phyloP scores from a whole-genome alignment of 768 basidiomycete genomes.

The Rhodotorula kratochvilovae region DNA sequence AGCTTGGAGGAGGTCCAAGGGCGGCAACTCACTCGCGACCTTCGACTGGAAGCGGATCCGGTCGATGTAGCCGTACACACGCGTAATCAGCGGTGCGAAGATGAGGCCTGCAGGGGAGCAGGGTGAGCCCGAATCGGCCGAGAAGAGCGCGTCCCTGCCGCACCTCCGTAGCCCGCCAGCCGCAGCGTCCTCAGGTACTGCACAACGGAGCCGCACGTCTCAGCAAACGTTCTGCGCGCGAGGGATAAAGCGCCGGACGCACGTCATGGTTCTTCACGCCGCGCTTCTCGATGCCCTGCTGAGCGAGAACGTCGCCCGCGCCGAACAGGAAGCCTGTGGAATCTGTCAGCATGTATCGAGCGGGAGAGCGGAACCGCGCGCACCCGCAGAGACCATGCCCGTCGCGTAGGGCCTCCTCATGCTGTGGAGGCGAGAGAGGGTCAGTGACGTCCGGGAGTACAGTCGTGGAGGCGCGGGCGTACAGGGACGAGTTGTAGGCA shows the following conservation, averaged over 20 bases:
- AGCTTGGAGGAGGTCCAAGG: no score
- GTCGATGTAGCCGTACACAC: slow-evolving; percentile 73
- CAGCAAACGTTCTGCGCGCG: background rate
- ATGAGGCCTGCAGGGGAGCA: slow-evolving; percentile 67
- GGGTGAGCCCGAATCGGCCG: slow-evolving; percentile 55
- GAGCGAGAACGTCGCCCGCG: slow-evolving; percentile 65
- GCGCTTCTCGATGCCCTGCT: slow-evolving; percentile 72
- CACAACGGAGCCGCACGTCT: background rate
- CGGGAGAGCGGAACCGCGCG: background rate
- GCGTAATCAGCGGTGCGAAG: slow-evolving; percentile 76
- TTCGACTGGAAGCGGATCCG: slow-evolving; percentile 58
- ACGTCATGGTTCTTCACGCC: slow-evolving; percentile 70
- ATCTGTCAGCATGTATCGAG: background rate
- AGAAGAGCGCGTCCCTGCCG: background rate
- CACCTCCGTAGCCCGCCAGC: slow-evolving; percentile 24
- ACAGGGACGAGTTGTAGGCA: slow-evolving; percentile 37
- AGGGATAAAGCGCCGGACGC: background rate
- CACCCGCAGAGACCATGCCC: slow-evolving; percentile 25
- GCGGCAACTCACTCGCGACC: slow-evolving; percentile 1
- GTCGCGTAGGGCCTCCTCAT: slow-evolving; percentile 30
- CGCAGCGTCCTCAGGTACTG: slow-evolving; percentile 22
- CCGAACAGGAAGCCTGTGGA: slow-evolving; percentile 38
- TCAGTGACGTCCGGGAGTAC: background rate
- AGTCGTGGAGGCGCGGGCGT: background rate
- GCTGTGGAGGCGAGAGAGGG: background rate